Evolutionary conservation across 2,329 filamentous ascomycete species (phyloP).

Genomic region (Cytospora leucostoma): DNA sequence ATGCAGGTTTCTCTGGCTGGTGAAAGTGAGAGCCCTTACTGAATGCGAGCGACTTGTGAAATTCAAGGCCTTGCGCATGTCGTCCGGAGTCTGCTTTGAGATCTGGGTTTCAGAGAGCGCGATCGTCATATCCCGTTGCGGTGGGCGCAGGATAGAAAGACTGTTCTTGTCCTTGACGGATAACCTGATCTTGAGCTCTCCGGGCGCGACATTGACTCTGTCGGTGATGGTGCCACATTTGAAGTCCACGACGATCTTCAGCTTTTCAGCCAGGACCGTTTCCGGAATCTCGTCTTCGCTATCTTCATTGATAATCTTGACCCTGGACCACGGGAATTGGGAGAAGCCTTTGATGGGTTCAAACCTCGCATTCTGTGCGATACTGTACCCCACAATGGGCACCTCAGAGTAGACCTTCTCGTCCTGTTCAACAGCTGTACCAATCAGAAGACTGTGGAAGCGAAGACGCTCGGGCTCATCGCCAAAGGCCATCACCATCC

Average conservation of each 20-base stretch:
- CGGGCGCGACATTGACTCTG: conserved; percentile 76
- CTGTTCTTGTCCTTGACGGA: conserved; percentile 63
- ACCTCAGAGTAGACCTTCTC: conserved; percentile 74
- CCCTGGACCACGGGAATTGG: conserved; percentile 63
- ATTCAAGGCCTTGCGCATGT: conserved; percentile 65
- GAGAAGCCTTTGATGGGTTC: conserved; percentile 53
- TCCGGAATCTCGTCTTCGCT: conserved; percentile 62
- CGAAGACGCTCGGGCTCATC: conserved; percentile 69
- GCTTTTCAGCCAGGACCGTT: conserved; percentile 73
- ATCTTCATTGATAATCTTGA: conserved; percentile 72
- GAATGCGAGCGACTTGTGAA: conserved; percentile 60
- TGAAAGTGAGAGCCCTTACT: conserved; percentile 71
- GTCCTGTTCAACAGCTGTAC: conserved; percentile 65
- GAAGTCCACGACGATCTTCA: conserved; percentile 75
- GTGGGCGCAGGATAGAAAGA: conserved; percentile 68
- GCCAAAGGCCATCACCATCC: conserved; percentile 76
- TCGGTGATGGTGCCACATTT: conserved; percentile 79
- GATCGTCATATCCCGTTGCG: conserved; percentile 76
- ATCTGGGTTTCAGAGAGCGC: conserved; percentile 70
- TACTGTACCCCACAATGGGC: conserved; percentile 63
- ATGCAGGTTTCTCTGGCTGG: conserved; percentile 69
- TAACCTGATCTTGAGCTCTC: conserved; percentile 69
- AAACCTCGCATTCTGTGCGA: conserved; percentile 55
- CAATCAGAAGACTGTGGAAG: conserved; percentile 73
- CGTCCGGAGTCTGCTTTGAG: conserved; percentile 61